A percentile compares a stretch with the other conserved stretches of the same genome.
phyloP scores from a whole-genome alignment of 495 filamentous ascomycete genomes.

The Trichocladium antarcticum region DNA sequence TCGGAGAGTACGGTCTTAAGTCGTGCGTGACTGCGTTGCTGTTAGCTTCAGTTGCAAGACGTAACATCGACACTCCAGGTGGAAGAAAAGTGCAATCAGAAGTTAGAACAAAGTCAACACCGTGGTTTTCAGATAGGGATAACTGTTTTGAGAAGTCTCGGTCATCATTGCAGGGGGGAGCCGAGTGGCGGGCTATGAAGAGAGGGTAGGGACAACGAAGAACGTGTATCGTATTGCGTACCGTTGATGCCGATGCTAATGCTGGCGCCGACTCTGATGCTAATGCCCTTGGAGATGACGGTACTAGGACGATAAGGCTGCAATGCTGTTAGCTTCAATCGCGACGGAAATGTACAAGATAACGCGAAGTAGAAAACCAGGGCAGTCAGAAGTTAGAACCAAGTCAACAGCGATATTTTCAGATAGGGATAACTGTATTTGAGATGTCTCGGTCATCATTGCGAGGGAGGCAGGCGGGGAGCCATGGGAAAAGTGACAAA shows the following conservation, averaged over 20 bases:
- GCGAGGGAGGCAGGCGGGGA: constrained; percentile 1
- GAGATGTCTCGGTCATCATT: constrained; percentile 67
- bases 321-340: no score
- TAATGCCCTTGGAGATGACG: no score
- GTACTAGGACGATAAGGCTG: no score
- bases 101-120: constrained; percentile 62
- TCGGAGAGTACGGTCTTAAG: constrained; percentile 77
- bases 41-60: constrained; percentile 27
- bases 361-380: neutral
- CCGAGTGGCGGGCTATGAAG: no score
- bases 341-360: no score
- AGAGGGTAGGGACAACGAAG: no score
- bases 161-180: constrained; percentile 56
- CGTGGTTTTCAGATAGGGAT: constrained; percentile 92
- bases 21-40: constrained; percentile 56
- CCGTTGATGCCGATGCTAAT: no score
- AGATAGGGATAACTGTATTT: constrained; percentile 98
- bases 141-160: constrained; percentile 66
- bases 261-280: no score
- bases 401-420: constrained; percentile 70
- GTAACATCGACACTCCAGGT: constrained; percentile 1
- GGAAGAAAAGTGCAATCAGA: constrained; percentile 37
- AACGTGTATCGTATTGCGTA: no score
- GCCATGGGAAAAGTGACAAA: constrained; percentile 1
- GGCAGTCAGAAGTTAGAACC: constrained; percentile 48